Conservation (phyloP, 169 alveolate genomes). For the Plasmodium adleri region DNA sequence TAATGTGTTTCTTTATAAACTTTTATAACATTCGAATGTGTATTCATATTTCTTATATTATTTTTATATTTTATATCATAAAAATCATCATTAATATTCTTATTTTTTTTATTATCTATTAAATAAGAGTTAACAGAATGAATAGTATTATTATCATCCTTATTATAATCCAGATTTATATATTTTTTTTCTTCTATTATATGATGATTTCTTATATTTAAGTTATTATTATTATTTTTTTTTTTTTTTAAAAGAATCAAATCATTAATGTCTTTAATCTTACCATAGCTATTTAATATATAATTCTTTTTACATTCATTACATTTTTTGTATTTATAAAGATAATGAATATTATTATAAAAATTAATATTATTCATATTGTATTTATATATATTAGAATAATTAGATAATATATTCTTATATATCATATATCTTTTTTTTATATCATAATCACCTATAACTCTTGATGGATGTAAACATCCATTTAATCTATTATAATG, state of each 20-base stretch:
- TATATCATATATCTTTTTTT: conserved; percentile 15
- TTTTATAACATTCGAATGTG: background rate
- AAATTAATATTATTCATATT: conserved; percentile 54
- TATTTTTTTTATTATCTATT: background rate
- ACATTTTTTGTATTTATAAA: conserved; percentile 22
- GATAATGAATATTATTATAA: conserved; percentile 53
- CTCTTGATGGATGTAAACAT: conserved; percentile 68
- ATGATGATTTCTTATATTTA: background rate
- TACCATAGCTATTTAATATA: conserved; percentile 67
- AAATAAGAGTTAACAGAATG: too few relatives aligned
- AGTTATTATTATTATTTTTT: background rate
- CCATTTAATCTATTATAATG: conserved; percentile 53
- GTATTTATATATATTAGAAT: conserved; percentile 57
- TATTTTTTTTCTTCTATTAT: too few relatives aligned
- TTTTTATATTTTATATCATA: background rate
- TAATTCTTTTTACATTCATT: conserved; percentile 14
- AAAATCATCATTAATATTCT: background rate
- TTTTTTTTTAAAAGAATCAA: conserved; percentile 24
- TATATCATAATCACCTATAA: conserved; percentile 69
- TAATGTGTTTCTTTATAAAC: conserved; percentile 27
- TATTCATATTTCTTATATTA: too few relatives aligned
- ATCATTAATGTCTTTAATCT: conserved; percentile 9
- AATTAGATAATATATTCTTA: conserved; percentile 10
- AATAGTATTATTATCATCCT: background rate
- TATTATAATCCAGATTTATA: background rate